phyloP scores from a whole-genome alignment of 345 rosid species.

The Acer saccharum region DNA sequence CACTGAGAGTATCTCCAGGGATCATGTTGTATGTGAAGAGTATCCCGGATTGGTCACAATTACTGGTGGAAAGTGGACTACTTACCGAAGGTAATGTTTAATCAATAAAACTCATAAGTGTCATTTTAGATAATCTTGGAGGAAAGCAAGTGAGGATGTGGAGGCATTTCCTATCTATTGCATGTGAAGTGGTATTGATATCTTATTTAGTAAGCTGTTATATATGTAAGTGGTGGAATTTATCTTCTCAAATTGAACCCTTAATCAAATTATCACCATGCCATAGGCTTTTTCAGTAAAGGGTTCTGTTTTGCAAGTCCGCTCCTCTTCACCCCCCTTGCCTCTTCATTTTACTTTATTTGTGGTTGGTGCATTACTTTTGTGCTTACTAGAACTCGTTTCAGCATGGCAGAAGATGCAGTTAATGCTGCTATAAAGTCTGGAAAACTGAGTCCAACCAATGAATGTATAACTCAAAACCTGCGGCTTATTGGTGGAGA shows the following conservation, averaged over 20 bases:
- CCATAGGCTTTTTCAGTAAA: not conserved
- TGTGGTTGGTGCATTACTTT: conserved; percentile 2
- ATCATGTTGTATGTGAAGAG: conserved; percentile 90
- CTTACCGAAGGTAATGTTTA: conserved; percentile 76
- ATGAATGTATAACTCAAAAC: conserved; percentile 61
- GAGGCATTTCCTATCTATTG: not conserved
- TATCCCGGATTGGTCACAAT: conserved; percentile 92
- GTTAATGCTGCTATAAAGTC: conserved; percentile 84
- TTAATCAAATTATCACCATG: not conserved
- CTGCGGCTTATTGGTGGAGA: conserved; percentile 78
- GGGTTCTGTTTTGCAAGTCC: not conserved
- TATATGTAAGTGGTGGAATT: not conserved
- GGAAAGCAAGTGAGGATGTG: not conserved
- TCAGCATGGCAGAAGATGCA: conserved; percentile 99
- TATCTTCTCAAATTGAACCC: conserved; percentile 2
- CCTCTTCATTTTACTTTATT: not conserved
- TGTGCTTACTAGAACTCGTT: conserved; percentile 37
- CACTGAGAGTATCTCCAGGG: conserved; percentile 97
- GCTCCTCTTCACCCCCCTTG: not conserved
- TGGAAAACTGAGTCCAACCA: conserved; percentile 73
- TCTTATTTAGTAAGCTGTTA: not conserved
- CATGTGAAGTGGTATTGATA: not conserved
- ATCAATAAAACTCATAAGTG: conserved; percentile 3
- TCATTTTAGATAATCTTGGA: not conserved
- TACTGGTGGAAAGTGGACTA: conserved; percentile 99